A percentile compares a stretch with the other conserved stretches of the same genome.
These are phyloP conservation scores for Leccinum variabile DNA, from an alignment of 1,284 basidiomycete species.

Conservation along the genomic window DNA sequence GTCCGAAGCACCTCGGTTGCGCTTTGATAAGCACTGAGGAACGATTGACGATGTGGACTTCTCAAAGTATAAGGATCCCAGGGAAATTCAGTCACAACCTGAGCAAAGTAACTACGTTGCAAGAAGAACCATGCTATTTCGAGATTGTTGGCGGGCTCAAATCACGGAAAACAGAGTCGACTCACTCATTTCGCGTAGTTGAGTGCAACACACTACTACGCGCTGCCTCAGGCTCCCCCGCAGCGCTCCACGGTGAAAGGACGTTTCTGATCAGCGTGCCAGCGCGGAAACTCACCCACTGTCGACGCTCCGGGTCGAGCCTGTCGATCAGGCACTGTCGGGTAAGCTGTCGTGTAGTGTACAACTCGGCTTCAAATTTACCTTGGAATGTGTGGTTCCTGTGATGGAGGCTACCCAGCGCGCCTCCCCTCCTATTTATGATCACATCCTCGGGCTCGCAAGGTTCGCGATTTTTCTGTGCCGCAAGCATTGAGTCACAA, in stretches of 20 bases:
- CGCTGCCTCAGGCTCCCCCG: not conserved
- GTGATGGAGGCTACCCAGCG: constrained; percentile 43
- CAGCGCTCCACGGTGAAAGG: not conserved
- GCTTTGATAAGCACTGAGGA: constrained; percentile 44
- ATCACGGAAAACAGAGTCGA: constrained; percentile 2
- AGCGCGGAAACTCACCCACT: not conserved
- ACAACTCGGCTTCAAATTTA: constrained; percentile 38
- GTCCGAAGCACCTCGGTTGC: constrained; percentile 43
- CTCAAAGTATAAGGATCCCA: constrained; percentile 36
- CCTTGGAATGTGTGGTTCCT: constrained; percentile 43
- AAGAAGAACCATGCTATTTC: constrained; percentile 46
- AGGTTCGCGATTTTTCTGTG: constrained; percentile 40
- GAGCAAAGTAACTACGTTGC: constrained; percentile 49
- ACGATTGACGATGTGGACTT: constrained; percentile 44
- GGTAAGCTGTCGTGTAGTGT: not conserved
- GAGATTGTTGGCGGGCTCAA: not conserved
- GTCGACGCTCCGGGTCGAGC: not conserved
- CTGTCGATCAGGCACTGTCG: not conserved
- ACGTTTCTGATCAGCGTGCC: not conserved
- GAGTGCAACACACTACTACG: not conserved
- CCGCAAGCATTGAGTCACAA: constrained; percentile 25
- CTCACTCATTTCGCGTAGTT: constrained; percentile 43
- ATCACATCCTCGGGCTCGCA: constrained; percentile 43
- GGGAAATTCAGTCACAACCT: constrained; percentile 45
- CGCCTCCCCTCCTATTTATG: constrained; percentile 46